Percentiles rank a stretch among this genome's conserved stretches.
These are phyloP conservation scores for Ophiobolus disseminans DNA, from an alignment of 2,329 filamentous ascomycete genomes.

Conservation along the genomic window DNA sequence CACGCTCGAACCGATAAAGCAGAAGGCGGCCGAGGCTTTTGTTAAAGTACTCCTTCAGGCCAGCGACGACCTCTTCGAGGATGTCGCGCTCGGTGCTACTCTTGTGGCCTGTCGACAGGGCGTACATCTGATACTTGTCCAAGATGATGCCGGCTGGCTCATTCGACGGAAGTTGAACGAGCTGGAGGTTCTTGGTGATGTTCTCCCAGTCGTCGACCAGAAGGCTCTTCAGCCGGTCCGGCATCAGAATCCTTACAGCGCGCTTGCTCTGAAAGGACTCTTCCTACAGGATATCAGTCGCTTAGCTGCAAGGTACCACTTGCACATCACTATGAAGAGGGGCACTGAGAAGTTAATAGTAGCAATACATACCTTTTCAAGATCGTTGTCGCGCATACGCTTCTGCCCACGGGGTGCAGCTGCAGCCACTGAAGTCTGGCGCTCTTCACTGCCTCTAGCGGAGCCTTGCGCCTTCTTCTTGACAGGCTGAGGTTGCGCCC, in stretches of 20 bases:
- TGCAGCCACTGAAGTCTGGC: slow-evolving; percentile 65
- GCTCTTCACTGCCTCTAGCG: slow-evolving; percentile 78
- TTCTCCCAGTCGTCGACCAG: slow-evolving; percentile 99
- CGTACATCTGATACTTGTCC: slow-evolving; percentile 79
- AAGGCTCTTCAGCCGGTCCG: slow-evolving; percentile 87
- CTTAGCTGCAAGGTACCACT: too few species aligned
- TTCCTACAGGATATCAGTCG: slow-evolving; percentile 65
- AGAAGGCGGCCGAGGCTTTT: slow-evolving; percentile 86
- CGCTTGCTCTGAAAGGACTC: slow-evolving; percentile 84
- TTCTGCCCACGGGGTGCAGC: slow-evolving; percentile 71
- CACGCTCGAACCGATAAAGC: slow-evolving; percentile 91
- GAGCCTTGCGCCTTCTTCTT: slow-evolving; percentile 68
- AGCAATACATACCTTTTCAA: slow-evolving; percentile 74
- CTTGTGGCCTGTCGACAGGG: slow-evolving; percentile 67
- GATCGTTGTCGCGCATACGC: slow-evolving; percentile 78
- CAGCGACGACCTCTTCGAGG: slow-evolving; percentile 85
- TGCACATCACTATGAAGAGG: too few species aligned
- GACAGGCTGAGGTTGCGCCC: slow-evolving; percentile 52
- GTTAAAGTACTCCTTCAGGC: slow-evolving; percentile 93
- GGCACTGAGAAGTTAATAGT: background rate
- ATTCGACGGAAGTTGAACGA: slow-evolving; percentile 81
- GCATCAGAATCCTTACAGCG: slow-evolving; percentile 83
- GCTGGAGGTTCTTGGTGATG: slow-evolving; percentile 90
- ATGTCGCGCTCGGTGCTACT: slow-evolving; percentile 78
- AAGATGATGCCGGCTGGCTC: slow-evolving; percentile 80